Base-by-base conservation (phyloP, 805 yeast genomes). In the Suhomyces sp. region DNA sequence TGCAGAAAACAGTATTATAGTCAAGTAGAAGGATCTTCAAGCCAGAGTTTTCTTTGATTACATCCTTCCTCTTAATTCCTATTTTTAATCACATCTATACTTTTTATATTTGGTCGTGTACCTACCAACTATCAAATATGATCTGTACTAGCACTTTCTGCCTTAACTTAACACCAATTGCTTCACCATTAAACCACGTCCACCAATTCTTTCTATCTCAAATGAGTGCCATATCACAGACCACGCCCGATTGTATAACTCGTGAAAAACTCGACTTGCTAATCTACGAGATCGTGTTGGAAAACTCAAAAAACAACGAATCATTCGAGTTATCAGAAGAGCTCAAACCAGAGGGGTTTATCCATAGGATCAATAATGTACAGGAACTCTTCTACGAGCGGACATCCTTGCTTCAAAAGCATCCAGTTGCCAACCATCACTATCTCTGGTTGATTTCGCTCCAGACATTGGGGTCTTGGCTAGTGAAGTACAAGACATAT, bases 371-470 rank as follows among this genome's bases (percentile, higher is more conserved):
- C 22, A 47, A 53, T 15, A 35, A 32, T 19, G 43, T 50, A 15
- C 49, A 53, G 24, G 54, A 48, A 24, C 47, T 38, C 40, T 48
- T 43, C 25, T 25, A 28, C 25, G 54, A 46, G 17, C 35, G 43
- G 5, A 33, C 32, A 12, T 25, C 40, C 14, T 14, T 32, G 3
- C 46, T 57, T 9, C 23, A 19, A 6, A 40, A 44, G n/a, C 24
- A 39, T 24, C 39, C 41, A 0, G n/a, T 44, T 4, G 29, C 18
- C 3, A 20, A 35, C 8, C 51, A 57, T 33, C 44, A 43, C 15
- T 29, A 36, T n/a, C 35, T 54, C 6, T 57, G 63, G 63, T 20
- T 56, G 7, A 31, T 38, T 5, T 28, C 33, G 5, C 12, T 52
- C 7, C 28, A 37, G 1, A 24, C 26, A 15, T 29, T 53, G 16